A percentile compares a stretch with the other conserved stretches of the same genome.
phyloP scores from a whole-genome alignment of 257 asterid genomes.

The Solanum paucissectum region DNA sequence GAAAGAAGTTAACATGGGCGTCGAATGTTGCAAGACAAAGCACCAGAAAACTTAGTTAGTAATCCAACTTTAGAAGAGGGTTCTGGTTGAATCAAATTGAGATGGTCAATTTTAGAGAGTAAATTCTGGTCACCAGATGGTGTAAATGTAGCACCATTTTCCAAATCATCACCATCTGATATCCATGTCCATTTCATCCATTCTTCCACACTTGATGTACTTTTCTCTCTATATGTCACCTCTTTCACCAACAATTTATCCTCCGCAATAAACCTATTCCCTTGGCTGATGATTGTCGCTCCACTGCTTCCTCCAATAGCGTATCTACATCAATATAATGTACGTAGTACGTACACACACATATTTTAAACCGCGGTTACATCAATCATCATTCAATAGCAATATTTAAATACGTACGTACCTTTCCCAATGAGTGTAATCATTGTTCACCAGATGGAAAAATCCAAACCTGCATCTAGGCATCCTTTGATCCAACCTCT shows the following conservation, averaged over 20 bases:
- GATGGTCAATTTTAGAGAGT: neutral
- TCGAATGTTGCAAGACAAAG: neutral
- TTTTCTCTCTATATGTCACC: neutral
- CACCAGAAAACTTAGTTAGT: neutral
- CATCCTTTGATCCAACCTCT: conserved; percentile 30
- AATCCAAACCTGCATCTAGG: conserved; percentile 26
- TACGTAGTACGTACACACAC: neutral
- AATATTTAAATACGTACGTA: neutral
- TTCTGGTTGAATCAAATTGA: neutral
- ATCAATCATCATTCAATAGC: neutral
- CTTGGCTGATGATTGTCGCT: conserved; percentile 1
- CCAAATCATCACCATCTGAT: neutral
- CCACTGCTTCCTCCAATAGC: neutral
- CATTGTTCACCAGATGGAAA: conserved; percentile 28
- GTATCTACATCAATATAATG: neutral
- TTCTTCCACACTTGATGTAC: neutral
- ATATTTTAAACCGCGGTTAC: too few relatives aligned
- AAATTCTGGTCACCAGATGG: neutral
- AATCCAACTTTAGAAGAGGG: neutral
- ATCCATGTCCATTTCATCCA: conserved; percentile 6
- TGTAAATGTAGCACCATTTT: conserved; percentile 1
- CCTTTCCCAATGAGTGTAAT: conserved; percentile 34
- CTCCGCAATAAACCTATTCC: neutral
- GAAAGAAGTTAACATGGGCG: neutral
- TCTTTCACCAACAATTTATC: neutral